A percentile compares a stretch with the other conserved stretches of the same genome.
Evolutionary conservation across 331 rosid genomes (phyloP).

Genomic region (Stylosanthes scabra): DNA sequence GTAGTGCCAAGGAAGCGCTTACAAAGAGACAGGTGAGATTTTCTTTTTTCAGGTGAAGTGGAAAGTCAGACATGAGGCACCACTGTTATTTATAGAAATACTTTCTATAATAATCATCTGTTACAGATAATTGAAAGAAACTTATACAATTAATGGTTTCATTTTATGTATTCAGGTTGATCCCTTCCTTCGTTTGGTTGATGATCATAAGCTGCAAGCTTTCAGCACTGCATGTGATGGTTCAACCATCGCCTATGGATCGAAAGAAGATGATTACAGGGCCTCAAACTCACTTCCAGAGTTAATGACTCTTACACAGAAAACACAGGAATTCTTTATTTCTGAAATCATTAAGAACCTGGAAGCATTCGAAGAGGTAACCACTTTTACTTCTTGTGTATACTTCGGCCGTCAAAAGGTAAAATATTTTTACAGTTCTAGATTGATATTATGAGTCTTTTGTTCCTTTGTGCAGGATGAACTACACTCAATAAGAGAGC

Average conservation of each 20-base stretch:
- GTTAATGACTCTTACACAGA: slow-evolving; percentile 49
- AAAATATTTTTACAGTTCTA: slow-evolving; percentile 16
- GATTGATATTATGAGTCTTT: slow-evolving; percentile 16
- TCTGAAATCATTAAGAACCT: slow-evolving; percentile 75
- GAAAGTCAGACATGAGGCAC: slow-evolving; percentile 47
- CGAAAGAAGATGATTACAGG: slow-evolving; percentile 76
- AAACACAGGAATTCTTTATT: slow-evolving; percentile 65
- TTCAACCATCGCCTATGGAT: slow-evolving; percentile 65
- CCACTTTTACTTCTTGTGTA: slow-evolving; percentile 19
- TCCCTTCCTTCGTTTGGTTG: slow-evolving; percentile 84
- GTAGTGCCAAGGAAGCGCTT: slow-evolving; percentile 59
- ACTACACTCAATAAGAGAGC: slow-evolving; percentile 57
- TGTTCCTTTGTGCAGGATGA: slow-evolving; percentile 62
- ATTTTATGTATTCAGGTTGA: slow-evolving; percentile 66
- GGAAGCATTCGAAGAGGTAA: slow-evolving; percentile 70
- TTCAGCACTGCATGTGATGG: slow-evolving; percentile 47
- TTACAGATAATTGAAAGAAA: slow-evolving; percentile 24
- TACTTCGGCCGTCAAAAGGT: not conserved
- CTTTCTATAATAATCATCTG: slow-evolving; percentile 22
- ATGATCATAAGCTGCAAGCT: slow-evolving; percentile 76
- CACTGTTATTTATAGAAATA: not conserved
- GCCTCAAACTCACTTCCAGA: slow-evolving; percentile 65
- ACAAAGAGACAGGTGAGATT: slow-evolving; percentile 57
- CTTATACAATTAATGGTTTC: not conserved
- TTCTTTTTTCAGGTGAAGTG: slow-evolving; percentile 27